phyloP scores from a whole-genome alignment of 768 basidiomycete species.

The Calocybe indica region DNA sequence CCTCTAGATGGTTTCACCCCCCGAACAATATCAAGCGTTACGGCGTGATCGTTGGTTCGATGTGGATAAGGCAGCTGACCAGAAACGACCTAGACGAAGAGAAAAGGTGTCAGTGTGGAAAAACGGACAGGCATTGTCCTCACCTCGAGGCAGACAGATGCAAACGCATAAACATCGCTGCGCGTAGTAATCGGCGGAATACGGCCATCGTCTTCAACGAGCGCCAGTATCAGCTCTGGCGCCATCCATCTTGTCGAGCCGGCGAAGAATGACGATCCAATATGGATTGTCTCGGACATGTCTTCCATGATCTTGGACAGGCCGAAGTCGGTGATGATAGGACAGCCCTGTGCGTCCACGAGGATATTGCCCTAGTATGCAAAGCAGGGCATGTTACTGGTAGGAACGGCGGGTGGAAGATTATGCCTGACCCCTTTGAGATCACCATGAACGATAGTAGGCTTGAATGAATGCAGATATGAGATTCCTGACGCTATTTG shows the following conservation, averaged over 20 bases:
- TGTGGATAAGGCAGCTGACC: constrained; percentile 47
- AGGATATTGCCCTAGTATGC: constrained; percentile 47
- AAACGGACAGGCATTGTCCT: background rate
- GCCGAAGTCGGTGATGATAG: constrained; percentile 60
- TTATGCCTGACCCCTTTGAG: constrained; percentile 45
- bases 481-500: constrained; percentile 53
- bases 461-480: constrained; percentile 51
- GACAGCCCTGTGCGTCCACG: constrained; percentile 42
- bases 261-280: constrained; percentile 37
- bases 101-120: background rate
- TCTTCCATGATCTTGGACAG: constrained; percentile 54
- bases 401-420: constrained; percentile 3
- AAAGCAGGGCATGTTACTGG: background rate
- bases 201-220: constrained; percentile 39
- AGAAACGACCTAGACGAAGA: constrained; percentile 36
- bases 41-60: constrained; percentile 49
- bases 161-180: constrained; percentile 60
- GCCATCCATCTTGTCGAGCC: constrained; percentile 53
- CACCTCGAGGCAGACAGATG: constrained; percentile 55
- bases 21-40: constrained; percentile 48
- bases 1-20: constrained; percentile 41
- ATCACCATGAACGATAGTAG: constrained; percentile 55
- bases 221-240: constrained; percentile 47
- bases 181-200: constrained; percentile 40
- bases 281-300: constrained; percentile 31